Conservation (phyloP, 768 basidiomycete species). For the Tulasnella sp. region DNA sequence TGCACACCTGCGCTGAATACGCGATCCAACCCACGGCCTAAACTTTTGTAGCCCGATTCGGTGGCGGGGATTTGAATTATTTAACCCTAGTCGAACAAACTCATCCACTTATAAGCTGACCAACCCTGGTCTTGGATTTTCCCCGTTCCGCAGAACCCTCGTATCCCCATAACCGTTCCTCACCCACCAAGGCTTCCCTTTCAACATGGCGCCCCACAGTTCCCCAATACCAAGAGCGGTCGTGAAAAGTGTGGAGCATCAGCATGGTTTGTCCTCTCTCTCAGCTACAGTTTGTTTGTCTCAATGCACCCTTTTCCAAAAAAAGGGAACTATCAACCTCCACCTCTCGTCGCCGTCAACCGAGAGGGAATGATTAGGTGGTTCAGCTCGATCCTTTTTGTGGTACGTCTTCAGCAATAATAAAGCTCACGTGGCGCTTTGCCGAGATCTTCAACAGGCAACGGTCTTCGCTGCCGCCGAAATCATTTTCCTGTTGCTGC, state of each 20-base stretch:
- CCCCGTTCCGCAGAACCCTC: background rate
- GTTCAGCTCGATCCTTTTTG: background rate
- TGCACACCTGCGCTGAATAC: background rate
- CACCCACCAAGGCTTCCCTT: background rate
- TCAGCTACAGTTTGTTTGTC: background rate
- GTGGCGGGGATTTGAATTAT: no score
- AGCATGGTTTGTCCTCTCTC: background rate
- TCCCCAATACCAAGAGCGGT: background rate
- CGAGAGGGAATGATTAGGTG: background rate
- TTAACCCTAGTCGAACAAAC: no score
- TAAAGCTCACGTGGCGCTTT: background rate
- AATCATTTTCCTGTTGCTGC: background rate
- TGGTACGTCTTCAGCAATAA: background rate
- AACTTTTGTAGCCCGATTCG: no score
- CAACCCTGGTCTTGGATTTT: background rate
- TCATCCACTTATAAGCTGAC: background rate
- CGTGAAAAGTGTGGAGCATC: background rate
- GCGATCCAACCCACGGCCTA: no score
- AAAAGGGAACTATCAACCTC: background rate
- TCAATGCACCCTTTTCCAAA: background rate
- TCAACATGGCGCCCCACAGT: background rate
- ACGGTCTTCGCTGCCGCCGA: background rate
- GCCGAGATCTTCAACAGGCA: background rate
- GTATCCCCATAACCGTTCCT: background rate
- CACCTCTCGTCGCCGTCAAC: background rate